Evolutionary conservation across 768 basidiomycete species (phyloP), one percentile per base, ranked within the genome.

Genomic region (Tephrocybe rancida): DNA sequence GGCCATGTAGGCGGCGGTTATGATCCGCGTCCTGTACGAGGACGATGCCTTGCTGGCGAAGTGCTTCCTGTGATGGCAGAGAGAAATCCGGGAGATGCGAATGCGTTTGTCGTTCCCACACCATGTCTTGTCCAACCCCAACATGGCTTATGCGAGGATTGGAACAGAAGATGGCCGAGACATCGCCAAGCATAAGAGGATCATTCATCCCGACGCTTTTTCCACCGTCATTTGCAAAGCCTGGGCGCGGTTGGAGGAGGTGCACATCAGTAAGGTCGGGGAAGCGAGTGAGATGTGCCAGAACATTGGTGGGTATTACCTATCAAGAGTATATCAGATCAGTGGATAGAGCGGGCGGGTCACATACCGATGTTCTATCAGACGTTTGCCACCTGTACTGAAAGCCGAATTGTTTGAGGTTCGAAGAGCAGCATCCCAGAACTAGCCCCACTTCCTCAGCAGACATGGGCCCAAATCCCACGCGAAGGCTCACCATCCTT

Each of bases 191-290:
- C 4, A 58, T 59, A 18, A 26, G 22, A 6, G 49, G 38, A 52
- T 61, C 57, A 35, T 50, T 32, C 6, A n/a, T 19, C 0, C 51
- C 55, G 16, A 16, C 3, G 0, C 35, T n/a, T 11, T 32, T 45
- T 18, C 22, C n/a, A 21, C 54, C 53, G 13, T 39, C 24, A 22
- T 56, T 43, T 26, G 49, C 47, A 2, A 50, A 61, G 3, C 49
- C 50, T 13, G 62, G 61, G n/a, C 62, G 61, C 13, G 63, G 62
- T n/a, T 56, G 60, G 16, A 62, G 54, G 41, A 66, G 37, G 50
- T 66, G 64, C 7, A 64, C 37, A 45, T 62, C 61, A 0, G 50
- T 58, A 21, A 66, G 64, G 16, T 48, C 48, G 1, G 61, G 57
- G 32, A 62, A 58, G 0, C 39, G 51, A 7, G 59, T 21, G 26